Evolutionary conservation across 176 grass and related monocot genomes (phyloP), one percentile per base, ranked within the genome.

Genomic region (Triticum urartu): DNA sequence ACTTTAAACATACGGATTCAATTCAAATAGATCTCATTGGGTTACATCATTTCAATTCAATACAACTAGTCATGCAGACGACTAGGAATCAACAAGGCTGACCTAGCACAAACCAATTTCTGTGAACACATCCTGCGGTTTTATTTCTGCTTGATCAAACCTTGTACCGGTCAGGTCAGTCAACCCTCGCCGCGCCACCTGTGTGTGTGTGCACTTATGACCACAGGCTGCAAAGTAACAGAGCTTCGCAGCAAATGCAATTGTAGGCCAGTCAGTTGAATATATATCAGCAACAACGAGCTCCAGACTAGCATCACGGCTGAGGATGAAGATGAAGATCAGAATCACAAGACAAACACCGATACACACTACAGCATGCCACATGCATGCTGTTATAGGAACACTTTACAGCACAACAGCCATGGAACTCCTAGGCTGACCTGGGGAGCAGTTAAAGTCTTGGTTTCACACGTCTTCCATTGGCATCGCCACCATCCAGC

Each of bases 391-490:
- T 71, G 13, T 78, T 78, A 86, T 75, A 81, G 64, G 48, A 69
- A 76, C 76, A 85, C 88, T 95, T 95, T 89, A 93, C 93, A 93
- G 47, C 4, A 36, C 69, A 90, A 35, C 18, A 47, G 71, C 34
- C 68, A 81, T 67, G 54, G 15, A 78, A 62, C 52, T 88, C 45
- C 33, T 85, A 87, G 38, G 58, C 61, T 84, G 45, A 71, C 72
- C 52, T 54, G 26, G 40, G 42, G 71, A 61, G 15, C 71, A 18
- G n/a, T 80, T 90, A 93, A 52, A 99, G 93, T 82, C 97, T 88
- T 54, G 87, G 92, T 45, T 97, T 99, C 25, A 99, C 97, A 1
- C 97, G 94, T 90, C 97, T 94, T 80, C 97, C 97, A 81, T 94
- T 92, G 68, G 77, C 92, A 89, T 94, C 97, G 1, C 92, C 89